Evolutionary conservation across 2,329 filamentous ascomycete species (phyloP), one percentile per base, ranked within the genome.

Genomic region (Plenodomus tracheiphilus): DNA sequence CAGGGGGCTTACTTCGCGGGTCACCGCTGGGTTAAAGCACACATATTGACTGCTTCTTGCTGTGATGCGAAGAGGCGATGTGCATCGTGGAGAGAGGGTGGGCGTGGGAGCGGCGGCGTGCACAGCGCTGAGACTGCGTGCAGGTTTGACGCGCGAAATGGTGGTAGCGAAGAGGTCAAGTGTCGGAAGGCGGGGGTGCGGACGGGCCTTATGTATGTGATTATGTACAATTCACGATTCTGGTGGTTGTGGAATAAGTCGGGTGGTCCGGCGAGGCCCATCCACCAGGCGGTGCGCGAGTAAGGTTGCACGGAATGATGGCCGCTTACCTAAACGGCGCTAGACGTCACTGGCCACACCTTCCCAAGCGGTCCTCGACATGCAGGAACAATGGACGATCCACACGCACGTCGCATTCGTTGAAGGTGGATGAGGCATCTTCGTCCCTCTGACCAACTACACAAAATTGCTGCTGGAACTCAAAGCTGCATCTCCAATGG

Each of bases 31-130:
- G 47, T 61, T 56, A 64, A 54, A 65, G 61, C 46, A 61, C 49
- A 60, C 62, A 65, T 65, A 40, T 55, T 60, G 52, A 51, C 43
- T 50, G 57, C 59, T 59, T 63, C 54, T 64, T 64, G 61, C 57
- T 54, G 43, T 47, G 47, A 51, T 58, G 58, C 57, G 54, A 60
- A 56, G 55, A 60, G 61, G 60, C 58, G 49, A 62, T 56, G 48
- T 59, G 56, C 62, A 65, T 65, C 52, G 53, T 49, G 46, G 21
- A 44, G 17, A 32, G 28, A 39, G 44, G 39, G 16, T 15, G 39
- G 44, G 42, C 37, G 35, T 38, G 18, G 30, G 39, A 21, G 41
- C 19, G 36, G 38, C 15, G 49, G 30, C 16, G 44, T 46, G 41
- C 36, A 21, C 32, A 35, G 42, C 25, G 16, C 20, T 19, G 39